Percentiles rank a stretch among this genome's conserved stretches.
Conservation (phyloP, 805 yeast species). For the Candida krabiensis region DNA sequence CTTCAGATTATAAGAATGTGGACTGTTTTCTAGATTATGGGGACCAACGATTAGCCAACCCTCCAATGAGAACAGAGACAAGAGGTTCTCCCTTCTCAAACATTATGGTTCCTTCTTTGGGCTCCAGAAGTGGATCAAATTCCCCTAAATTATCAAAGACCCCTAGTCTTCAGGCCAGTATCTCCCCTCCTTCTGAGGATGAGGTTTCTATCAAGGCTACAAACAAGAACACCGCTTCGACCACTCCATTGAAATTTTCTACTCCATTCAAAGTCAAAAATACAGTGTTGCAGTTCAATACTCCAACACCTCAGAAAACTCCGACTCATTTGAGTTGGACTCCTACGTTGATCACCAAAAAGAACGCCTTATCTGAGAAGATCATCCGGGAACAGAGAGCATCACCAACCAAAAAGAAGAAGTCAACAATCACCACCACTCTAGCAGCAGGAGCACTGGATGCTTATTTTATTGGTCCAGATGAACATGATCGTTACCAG, state of each 20-base stretch:
- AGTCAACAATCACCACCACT: constrained; percentile 58
- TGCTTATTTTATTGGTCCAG: constrained; percentile 78
- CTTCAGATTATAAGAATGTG: too few relatives aligned
- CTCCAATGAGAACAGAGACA: too few relatives aligned
- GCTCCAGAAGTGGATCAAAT: too few relatives aligned
- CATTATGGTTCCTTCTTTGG: too few relatives aligned
- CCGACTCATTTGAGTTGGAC: constrained; percentile 35
- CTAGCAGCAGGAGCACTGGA: constrained; percentile 91
- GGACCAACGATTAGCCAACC: too few relatives aligned
- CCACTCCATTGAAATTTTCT: constrained; percentile 9
- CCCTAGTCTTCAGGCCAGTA: too few relatives aligned
- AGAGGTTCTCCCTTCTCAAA: too few relatives aligned
- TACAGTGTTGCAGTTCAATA: constrained; percentile 22
- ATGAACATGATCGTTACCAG: constrained; percentile 63
- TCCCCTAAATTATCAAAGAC: too few relatives aligned
- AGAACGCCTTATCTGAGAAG: constrained; percentile 29
- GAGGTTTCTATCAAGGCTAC: too few relatives aligned
- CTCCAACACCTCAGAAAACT: constrained; percentile 30
- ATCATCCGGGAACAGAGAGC: constrained; percentile 38
- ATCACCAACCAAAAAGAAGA: constrained; percentile 48
- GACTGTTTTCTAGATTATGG: too few relatives aligned
- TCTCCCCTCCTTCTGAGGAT: too few relatives aligned
- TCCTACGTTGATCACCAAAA: constrained; percentile 34
- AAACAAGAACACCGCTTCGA: constrained; percentile 13
- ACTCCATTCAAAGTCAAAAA: constrained; percentile 31